Conservation (phyloP, 1,139 yeast genomes). For the Suhomyces taliae region DNA sequence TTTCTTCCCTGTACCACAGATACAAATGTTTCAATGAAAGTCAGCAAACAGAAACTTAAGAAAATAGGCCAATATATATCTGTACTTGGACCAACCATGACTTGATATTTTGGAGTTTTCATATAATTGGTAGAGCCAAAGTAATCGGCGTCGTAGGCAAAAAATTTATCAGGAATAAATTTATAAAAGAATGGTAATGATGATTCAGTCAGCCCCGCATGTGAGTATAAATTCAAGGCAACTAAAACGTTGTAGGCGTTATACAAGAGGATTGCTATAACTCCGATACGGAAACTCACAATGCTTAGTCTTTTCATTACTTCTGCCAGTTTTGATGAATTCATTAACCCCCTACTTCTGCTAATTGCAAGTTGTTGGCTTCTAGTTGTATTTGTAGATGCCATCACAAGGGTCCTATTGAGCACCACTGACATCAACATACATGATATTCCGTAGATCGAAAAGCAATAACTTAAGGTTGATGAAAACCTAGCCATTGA, state of each 20-base stretch:
- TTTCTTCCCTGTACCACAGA: slow-evolving; percentile 58
- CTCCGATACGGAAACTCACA: slow-evolving; percentile 36
- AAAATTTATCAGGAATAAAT: slow-evolving; percentile 21
- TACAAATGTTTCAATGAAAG: slow-evolving; percentile 69
- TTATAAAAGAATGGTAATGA: slow-evolving; percentile 7
- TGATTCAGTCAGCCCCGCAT: slow-evolving; percentile 15
- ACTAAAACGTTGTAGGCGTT: slow-evolving; percentile 38
- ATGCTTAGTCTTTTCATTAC: slow-evolving; percentile 22
- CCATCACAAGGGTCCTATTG: slow-evolving; percentile 67
- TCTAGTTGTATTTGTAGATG: slow-evolving; percentile 51
- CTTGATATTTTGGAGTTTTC: slow-evolving; percentile 31
- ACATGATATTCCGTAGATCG: slow-evolving; percentile 43
- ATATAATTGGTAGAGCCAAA: slow-evolving; percentile 31
- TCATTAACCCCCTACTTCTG: slow-evolving; percentile 9
- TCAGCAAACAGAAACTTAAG: slow-evolving; percentile 59
- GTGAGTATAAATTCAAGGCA: slow-evolving; percentile 32
- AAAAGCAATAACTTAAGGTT: slow-evolving; percentile 32
- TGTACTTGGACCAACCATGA: slow-evolving; percentile 52
- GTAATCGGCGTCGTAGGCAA: slow-evolving; percentile 35
- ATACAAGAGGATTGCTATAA: slow-evolving; percentile 29
- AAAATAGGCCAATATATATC: slow-evolving; percentile 66
- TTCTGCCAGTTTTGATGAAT: slow-evolving; percentile 19
- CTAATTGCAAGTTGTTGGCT: slow-evolving; percentile 18
- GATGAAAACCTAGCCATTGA: slow-evolving; percentile 21
- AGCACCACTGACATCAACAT: slow-evolving; percentile 64